Evolutionary conservation across 306 rosid species (phyloP).

Genomic region (Vachellia collinsii): DNA sequence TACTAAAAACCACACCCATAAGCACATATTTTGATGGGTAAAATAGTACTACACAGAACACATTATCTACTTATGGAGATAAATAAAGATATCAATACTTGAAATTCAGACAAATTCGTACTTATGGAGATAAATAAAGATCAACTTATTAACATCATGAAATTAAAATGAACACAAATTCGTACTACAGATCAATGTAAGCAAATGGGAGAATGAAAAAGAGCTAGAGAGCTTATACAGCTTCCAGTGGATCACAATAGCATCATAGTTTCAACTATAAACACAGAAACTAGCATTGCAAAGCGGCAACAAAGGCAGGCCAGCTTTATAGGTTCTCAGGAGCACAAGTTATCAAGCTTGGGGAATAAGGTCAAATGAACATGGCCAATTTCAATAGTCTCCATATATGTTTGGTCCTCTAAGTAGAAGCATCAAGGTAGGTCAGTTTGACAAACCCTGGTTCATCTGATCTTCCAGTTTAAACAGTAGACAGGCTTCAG

Average conservation of each 20-base stretch:
- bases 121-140: constrained; percentile 10
- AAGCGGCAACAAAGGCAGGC: constrained; percentile 61
- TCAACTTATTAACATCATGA: constrained; percentile 38
- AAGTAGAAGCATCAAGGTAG: constrained; percentile 87
- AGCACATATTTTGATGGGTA: constrained; percentile 22
- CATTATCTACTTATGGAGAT: constrained; percentile 13
- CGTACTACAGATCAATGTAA: constrained; percentile 36
- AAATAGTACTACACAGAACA: background rate
- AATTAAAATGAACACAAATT: constrained; percentile 42
- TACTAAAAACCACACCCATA: constrained; percentile 22
- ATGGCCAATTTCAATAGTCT: constrained; percentile 61
- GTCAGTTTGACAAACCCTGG: constrained; percentile 91
- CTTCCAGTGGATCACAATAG: constrained; percentile 49
- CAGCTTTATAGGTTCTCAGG: constrained; percentile 73
- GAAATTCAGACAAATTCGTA: constrained; percentile 54
- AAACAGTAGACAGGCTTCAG: constrained; percentile 88
- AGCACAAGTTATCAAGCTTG: constrained; percentile 70
- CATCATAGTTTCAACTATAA: constrained; percentile 51
- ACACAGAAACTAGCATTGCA: constrained; percentile 53
- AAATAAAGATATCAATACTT: constrained; percentile 35
- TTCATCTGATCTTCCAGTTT: constrained; percentile 93
- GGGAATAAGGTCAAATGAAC: constrained; percentile 74
- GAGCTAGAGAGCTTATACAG: constrained; percentile 46
- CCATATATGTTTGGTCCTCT: constrained; percentile 71
- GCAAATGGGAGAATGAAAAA: constrained; percentile 22